Evolutionary conservation across 169 alveolate genomes (phyloP).

Genomic region (Perkinsus olseni): DNA sequence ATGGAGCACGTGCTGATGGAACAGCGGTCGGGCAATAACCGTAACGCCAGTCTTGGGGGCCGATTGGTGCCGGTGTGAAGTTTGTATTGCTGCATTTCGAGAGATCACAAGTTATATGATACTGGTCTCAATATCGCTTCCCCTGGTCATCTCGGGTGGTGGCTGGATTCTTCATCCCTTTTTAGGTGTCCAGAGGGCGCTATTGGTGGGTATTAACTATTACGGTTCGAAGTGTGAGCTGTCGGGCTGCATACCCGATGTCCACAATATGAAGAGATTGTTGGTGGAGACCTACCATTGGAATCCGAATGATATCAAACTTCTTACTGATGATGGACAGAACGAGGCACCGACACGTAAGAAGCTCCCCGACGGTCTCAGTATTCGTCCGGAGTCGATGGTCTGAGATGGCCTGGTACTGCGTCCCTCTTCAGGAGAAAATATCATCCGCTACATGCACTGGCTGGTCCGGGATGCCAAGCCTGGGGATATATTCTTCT

Average conservation of each 20-base stretch:
- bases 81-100: no score
- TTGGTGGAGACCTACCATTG: slow-evolving; percentile 20
- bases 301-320: neutral
- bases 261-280: slow-evolving; percentile 35
- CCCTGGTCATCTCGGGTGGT: no score
- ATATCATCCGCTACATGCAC: slow-evolving; percentile 21
- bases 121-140: no score
- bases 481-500: slow-evolving; percentile 49
- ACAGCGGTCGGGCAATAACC: no score
- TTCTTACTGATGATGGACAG: neutral
- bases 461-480: slow-evolving; percentile 38
- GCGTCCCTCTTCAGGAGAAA: slow-evolving; percentile 17
- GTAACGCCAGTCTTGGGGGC: no score
- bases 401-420: neutral
- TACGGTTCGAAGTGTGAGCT: slow-evolving; percentile 40
- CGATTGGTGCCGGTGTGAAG: no score
- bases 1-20: no score
- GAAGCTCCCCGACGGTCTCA: neutral
- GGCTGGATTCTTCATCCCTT: neutral
- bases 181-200: slow-evolving; percentile 25
- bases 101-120: no score
- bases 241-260: slow-evolving; percentile 52
- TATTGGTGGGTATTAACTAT: slow-evolving; percentile 52
- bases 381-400: no score
- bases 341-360: neutral